phyloP scores from a whole-genome alignment of 441 rosid species.

The Aleurites moluccanus region DNA sequence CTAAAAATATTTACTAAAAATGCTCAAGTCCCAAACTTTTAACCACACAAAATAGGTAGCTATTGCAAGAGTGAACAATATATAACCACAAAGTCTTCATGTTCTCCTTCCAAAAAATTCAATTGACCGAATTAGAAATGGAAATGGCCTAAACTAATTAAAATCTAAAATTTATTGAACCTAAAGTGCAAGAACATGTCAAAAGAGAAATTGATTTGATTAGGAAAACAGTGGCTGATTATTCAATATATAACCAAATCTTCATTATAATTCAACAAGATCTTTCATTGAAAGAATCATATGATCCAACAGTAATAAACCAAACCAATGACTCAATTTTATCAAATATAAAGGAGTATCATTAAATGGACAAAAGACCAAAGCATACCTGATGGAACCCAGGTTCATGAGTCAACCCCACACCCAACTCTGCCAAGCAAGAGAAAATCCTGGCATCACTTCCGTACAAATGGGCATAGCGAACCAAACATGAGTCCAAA shows the following conservation, averaged over 20 bases:
- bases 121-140: background rate
- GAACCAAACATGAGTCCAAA: slow-evolving; percentile 73
- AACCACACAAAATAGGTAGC: background rate
- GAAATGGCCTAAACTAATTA: background rate
- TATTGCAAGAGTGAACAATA: no score
- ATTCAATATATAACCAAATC: background rate
- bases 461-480: slow-evolving; percentile 77
- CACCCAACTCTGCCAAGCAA: slow-evolving; percentile 88
- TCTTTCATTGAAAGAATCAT: background rate
- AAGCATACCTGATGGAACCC: slow-evolving; percentile 83
- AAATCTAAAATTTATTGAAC: background rate
- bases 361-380: background rate
- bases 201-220: background rate
- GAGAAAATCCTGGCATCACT: slow-evolving; percentile 83
- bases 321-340: background rate
- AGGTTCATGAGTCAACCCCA: slow-evolving; percentile 74
- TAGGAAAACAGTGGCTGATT: background rate
- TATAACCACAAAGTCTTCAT: no score
- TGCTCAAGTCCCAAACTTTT: background rate
- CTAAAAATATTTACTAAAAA: no score
- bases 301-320: background rate
- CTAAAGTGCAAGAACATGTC: background rate
- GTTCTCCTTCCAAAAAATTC: background rate
- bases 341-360: background rate
- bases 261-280: background rate